Conservation (phyloP, 768 basidiomycete genomes). For the Leccinum longicurvipes region DNA sequence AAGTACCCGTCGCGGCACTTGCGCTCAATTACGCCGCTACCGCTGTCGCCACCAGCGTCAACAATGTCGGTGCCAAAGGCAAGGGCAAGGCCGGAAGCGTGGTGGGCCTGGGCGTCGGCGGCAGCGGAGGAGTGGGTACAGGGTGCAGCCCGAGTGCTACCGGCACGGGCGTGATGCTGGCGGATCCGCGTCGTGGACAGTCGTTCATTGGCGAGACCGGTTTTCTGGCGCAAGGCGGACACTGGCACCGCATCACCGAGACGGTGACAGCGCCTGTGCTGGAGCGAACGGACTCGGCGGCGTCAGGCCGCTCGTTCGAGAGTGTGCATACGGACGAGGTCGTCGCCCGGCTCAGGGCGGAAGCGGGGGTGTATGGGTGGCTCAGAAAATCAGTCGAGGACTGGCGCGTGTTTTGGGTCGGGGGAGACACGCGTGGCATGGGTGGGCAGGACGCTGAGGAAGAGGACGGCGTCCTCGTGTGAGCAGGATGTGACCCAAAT, state of each 20-base stretch:
- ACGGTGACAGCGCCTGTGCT: slow-evolving; percentile 29
- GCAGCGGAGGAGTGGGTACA: too few species aligned
- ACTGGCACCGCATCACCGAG: slow-evolving; percentile 39
- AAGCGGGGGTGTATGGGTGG: slow-evolving; percentile 79
- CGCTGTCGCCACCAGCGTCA: not conserved
- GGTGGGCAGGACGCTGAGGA: slow-evolving; percentile 25
- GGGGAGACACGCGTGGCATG: slow-evolving; percentile 44
- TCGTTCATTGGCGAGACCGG: slow-evolving; percentile 63
- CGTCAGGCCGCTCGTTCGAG: slow-evolving; percentile 45
- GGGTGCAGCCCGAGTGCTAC: not conserved
- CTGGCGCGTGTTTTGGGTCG: slow-evolving; percentile 82
- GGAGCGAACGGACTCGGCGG: slow-evolving; percentile 42
- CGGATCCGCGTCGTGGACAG: slow-evolving; percentile 50
- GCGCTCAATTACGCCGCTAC: slow-evolving; percentile 4
- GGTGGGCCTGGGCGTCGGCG: not conserved
- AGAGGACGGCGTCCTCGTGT: slow-evolving; percentile 31
- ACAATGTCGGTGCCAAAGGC: slow-evolving; percentile 20
- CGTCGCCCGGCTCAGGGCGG: slow-evolving; percentile 41
- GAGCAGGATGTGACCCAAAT: not conserved
- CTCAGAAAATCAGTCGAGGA: slow-evolving; percentile 68
- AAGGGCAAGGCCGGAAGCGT: slow-evolving; percentile 41
- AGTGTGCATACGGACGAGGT: slow-evolving; percentile 56
- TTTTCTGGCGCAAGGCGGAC: slow-evolving; percentile 43
- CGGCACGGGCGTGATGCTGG: slow-evolving; percentile 31
- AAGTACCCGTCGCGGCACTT: slow-evolving; percentile 54